Evolutionary conservation across 2,329 filamentous ascomycete genomes (phyloP).

Genomic region (Orbilia oligospora): DNA sequence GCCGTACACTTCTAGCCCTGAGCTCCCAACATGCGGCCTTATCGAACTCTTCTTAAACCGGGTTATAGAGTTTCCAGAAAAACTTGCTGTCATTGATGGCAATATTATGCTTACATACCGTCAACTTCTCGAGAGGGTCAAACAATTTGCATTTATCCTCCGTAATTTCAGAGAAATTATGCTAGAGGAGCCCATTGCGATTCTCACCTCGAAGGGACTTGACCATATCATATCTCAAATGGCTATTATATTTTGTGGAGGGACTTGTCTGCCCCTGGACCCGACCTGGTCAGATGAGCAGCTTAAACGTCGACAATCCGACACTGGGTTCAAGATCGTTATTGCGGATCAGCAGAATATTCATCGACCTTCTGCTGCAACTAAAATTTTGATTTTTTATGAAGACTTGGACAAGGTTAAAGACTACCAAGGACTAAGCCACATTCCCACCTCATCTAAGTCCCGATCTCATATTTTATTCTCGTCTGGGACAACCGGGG

Average conservation of each 20-base stretch:
- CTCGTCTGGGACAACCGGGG: neutral
- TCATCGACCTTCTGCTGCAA: neutral
- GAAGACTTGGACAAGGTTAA: neutral
- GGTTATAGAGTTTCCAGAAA: neutral
- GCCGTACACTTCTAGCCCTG: neutral
- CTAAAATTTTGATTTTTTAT: neutral
- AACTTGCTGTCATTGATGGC: slow-evolving; percentile 1
- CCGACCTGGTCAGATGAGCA: neutral
- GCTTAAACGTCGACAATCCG: neutral
- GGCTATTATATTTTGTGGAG: slow-evolving; percentile 11
- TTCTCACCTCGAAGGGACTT: neutral
- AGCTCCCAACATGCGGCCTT: slow-evolving; percentile 3
- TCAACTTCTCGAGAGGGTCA: neutral
- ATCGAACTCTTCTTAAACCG: slow-evolving; percentile 2
- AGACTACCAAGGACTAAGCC: neutral
- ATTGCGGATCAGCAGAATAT: neutral
- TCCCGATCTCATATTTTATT: neutral
- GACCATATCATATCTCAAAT: slow-evolving; percentile 12
- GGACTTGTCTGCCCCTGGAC: slow-evolving; percentile 5
- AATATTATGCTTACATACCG: neutral
- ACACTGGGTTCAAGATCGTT: neutral
- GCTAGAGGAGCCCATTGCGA: neutral
- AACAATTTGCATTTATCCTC: neutral
- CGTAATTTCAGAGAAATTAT: neutral
- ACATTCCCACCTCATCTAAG: neutral